Base-by-base conservation (phyloP, 371 early-diverging fungal species). In the Zychaea mexicana region DNA sequence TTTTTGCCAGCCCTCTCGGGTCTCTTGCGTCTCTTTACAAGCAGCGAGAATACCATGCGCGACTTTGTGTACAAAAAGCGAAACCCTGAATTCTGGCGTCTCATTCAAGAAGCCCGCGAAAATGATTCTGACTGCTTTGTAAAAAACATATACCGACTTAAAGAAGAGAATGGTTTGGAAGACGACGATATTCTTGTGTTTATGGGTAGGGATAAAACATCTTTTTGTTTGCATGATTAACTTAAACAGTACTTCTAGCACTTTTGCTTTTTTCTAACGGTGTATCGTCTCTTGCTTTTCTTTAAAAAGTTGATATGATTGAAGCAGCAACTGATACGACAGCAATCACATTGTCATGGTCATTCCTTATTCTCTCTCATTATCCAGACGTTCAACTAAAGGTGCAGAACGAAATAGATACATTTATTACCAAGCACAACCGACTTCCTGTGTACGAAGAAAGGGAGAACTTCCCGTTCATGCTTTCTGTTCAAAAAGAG, bases 241-340 rank as follows among this genome's bases (percentile, higher is more conserved):
- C 12, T 33, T 12, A 33, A 8, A 33, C 12, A 33, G n/a, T n/a
- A n/a, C n/a, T n/a, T n/a, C n/a, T n/a, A n/a, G n/a, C n/a, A n/a
- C n/a, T n/a, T n/a, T n/a, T n/a, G n/a, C n/a, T 33, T 8, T 33
- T 8, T 33, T 33, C 33, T 8, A 5, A 33, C 33, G 33, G 33
- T 12, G 5, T 8, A 33, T 33, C 5, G 12, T 33, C 5, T 33
- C 8, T 33, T 33, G 5, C 33, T 8, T 33, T 26, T 15, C 27
- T 28, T 27, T 6, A 36, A 21, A 19, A 17, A 65, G 65, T 36
- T 36, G 65, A 73, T 36, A 32, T 61, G 22, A 26, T 70, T 9
- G 22, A 52, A 6, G 74, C 65, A 19, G 70, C 68, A 2, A 61
- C 62, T 12, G 74, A 67, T 17, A 67, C 70, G 22, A 65, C 60